A percentile compares a stretch with the other conserved stretches of the same genome.
Conservation (phyloP, 306 rosid species). For the Vigna nakashimae region DNA sequence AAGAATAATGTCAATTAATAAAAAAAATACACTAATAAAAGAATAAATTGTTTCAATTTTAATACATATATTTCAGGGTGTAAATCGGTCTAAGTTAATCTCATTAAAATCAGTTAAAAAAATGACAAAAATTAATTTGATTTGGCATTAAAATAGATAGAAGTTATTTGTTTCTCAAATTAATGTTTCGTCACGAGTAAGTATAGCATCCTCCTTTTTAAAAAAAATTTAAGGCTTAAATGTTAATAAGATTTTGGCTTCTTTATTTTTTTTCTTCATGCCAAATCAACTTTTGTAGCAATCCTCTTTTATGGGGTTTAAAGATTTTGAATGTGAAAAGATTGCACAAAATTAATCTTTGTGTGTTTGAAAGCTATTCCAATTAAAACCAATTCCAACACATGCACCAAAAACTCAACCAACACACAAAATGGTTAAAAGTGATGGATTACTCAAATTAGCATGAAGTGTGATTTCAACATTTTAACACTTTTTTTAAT, state of each 20-base stretch:
- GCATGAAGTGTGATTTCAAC: neutral
- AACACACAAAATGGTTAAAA: neutral
- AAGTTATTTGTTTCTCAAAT: neutral
- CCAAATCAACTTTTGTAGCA: neutral
- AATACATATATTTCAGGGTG: too few relatives aligned
- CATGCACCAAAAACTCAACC: neutral
- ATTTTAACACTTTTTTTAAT: neutral
- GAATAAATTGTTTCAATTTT: too few relatives aligned
- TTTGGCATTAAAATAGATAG: neutral
- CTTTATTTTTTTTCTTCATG: neutral
- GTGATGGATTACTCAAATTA: neutral
- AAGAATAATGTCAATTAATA: too few relatives aligned
- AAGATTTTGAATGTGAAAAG: neutral
- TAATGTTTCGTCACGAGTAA: neutral
- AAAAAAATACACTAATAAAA: too few relatives aligned
- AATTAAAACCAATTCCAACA: neutral
- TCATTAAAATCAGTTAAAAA: too few relatives aligned
- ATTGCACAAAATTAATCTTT: neutral
- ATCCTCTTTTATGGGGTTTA: neutral
- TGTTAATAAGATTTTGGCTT: neutral
- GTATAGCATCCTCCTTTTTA: neutral
- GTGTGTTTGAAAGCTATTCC: neutral
- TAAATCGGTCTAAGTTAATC: too few relatives aligned
- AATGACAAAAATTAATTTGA: neutral
- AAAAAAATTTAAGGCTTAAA: neutral